Percentiles rank a stretch among this genome's conserved stretches.
phyloP scores from a whole-genome alignment of 305 asterid species.

The Fraxinus sp. region DNA sequence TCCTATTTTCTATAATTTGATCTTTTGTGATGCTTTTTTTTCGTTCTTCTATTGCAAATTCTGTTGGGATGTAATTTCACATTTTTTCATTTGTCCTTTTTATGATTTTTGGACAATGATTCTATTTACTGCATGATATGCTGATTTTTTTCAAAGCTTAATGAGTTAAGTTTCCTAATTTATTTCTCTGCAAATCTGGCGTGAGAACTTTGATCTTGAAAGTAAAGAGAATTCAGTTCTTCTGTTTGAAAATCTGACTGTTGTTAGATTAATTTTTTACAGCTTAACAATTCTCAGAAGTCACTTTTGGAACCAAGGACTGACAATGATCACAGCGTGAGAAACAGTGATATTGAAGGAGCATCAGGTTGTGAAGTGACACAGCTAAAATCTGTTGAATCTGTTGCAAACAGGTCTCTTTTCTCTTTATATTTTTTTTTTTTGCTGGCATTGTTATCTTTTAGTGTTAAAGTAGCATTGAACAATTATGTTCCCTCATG shows the following conservation, averaged over 20 bases:
- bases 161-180: not conserved
- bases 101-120: not conserved
- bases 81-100: not conserved
- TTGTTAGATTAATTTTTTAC: conserved; percentile 18
- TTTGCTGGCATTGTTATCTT: not conserved
- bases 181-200: not conserved
- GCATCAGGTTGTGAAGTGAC: conserved; percentile 35
- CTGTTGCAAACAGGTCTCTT: conserved; percentile 38
- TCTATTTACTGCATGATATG: not conserved
- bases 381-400: conserved; percentile 31
- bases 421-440: conserved; percentile 12
- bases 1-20: not conserved
- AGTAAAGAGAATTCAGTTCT: not conserved
- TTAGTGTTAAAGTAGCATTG: not conserved
- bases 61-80: not conserved
- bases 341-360: conserved; percentile 35
- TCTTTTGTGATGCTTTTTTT: not conserved
- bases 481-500: not conserved
- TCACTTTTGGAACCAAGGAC: conserved; percentile 30
- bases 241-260: conserved; percentile 12
- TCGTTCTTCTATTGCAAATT: not conserved
- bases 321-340: conserved; percentile 22
- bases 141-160: not conserved
- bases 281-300: conserved; percentile 31
- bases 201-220: conserved; percentile 3